Percentiles rank a stretch among this genome's conserved stretches.
Evolutionary conservation across 169 alveolate species (phyloP).

Genomic region (Babesia ovata): DNA sequence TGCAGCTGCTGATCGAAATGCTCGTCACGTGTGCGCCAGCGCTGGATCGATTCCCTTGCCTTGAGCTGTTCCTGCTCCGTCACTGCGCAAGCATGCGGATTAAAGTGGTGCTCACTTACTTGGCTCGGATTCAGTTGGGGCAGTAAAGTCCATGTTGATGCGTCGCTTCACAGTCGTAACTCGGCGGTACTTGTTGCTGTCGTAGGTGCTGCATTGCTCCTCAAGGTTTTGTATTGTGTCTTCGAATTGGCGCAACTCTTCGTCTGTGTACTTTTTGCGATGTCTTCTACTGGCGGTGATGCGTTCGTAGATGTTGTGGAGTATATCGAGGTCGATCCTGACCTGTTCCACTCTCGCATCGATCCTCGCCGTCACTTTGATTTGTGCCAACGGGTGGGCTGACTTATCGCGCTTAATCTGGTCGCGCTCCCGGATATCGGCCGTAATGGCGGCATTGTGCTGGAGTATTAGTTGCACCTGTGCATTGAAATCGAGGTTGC

Average conservation of each 20-base stretch:
- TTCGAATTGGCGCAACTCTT: constrained; percentile 31
- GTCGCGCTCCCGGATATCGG: constrained; percentile 51
- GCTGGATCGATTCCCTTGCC: constrained; percentile 65
- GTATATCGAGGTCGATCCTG: constrained; percentile 37
- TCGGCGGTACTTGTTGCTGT: constrained; percentile 11
- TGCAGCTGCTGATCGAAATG: constrained; percentile 72
- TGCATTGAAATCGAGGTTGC: constrained; percentile 62
- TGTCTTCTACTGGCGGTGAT: constrained; percentile 6
- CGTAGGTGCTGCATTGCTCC: constrained; percentile 35
- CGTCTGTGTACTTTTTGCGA: constrained; percentile 61
- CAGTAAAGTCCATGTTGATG: constrained; percentile 18
- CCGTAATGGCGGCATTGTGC: constrained; percentile 49
- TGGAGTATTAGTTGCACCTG: constrained; percentile 38
- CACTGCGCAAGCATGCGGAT: neutral
- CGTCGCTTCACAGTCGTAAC: constrained; percentile 10
- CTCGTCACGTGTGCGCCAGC: constrained; percentile 75
- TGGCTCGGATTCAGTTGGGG: neutral
- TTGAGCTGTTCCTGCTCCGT: constrained; percentile 55
- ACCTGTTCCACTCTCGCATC: constrained; percentile 42
- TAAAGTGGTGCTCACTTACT: neutral
- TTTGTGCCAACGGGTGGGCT: constrained; percentile 59
- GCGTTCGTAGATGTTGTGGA: constrained; percentile 32
- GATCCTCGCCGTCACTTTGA: constrained; percentile 51
- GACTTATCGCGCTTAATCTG: constrained; percentile 51
- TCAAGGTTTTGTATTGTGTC: constrained; percentile 60